Evolutionary conservation across 306 rosid species (phyloP).

Genomic region (Dalbergia cochinchinensis): DNA sequence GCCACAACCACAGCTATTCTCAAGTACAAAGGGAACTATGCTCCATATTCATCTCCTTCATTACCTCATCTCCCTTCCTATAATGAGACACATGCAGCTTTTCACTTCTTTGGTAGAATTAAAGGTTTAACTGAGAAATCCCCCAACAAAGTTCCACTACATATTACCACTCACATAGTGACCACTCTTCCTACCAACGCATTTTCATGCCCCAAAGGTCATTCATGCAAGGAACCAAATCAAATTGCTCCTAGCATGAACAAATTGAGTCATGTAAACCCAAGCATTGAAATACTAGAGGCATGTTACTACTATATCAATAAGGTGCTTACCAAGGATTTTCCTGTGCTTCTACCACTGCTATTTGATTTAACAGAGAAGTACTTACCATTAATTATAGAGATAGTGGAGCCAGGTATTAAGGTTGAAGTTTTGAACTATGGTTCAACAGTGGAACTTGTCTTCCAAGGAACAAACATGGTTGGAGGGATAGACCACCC

Average conservation of each 20-base stretch:
- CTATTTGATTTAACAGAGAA: slow-evolving; percentile 49
- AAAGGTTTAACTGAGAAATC: slow-evolving; percentile 51
- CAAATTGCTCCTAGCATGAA: slow-evolving; percentile 55
- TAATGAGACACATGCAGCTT: slow-evolving; percentile 49
- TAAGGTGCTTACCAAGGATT: slow-evolving; percentile 38
- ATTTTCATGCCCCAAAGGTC: slow-evolving; percentile 45
- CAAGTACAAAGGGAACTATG: slow-evolving; percentile 49
- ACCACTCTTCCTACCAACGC: slow-evolving; percentile 60
- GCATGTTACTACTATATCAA: slow-evolving; percentile 59
- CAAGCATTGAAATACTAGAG: slow-evolving; percentile 53
- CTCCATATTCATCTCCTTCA: slow-evolving; percentile 31
- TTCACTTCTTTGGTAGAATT: slow-evolving; percentile 33
- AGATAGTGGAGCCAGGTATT: slow-evolving; percentile 47
- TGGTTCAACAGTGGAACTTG: slow-evolving; percentile 51
- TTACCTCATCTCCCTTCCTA: slow-evolving; percentile 45
- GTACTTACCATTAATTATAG: slow-evolving; percentile 39
- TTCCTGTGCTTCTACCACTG: slow-evolving; percentile 59
- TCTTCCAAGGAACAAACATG: slow-evolving; percentile 57
- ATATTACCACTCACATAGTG: slow-evolving; percentile 46
- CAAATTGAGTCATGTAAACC: slow-evolving; percentile 59
- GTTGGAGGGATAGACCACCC: slow-evolving; percentile 61
- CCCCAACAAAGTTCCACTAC: slow-evolving; percentile 48
- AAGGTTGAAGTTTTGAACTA: slow-evolving; percentile 57
- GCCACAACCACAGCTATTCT: slow-evolving; percentile 54
- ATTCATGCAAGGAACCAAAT: slow-evolving; percentile 53